Evolutionary conservation across 768 basidiomycete genomes (phyloP).

Genomic region (Trametes villosa): DNA sequence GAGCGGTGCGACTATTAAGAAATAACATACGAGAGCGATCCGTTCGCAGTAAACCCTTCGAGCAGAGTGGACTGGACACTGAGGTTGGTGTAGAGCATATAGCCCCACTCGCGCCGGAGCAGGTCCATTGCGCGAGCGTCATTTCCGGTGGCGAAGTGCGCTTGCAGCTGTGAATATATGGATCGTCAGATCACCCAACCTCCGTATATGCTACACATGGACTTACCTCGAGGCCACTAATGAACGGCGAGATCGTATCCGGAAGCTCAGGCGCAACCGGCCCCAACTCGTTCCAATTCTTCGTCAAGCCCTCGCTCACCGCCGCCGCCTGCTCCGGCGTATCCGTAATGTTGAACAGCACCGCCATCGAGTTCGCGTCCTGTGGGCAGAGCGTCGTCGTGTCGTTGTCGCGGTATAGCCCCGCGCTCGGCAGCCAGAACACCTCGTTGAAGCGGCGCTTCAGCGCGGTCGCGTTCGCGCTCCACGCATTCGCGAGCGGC

Average conservation of each 20-base stretch:
- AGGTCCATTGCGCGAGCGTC: slow-evolving; percentile 57
- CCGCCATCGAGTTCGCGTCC: slow-evolving; percentile 60
- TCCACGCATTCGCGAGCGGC: slow-evolving; percentile 42
- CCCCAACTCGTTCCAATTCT: slow-evolving; percentile 58
- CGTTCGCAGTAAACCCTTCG: slow-evolving; percentile 62
- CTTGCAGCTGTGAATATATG: slow-evolving; percentile 48
- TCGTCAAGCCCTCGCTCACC: slow-evolving; percentile 51
- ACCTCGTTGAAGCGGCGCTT: slow-evolving; percentile 53
- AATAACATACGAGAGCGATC: slow-evolving; percentile 56
- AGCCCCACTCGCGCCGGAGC: slow-evolving; percentile 59
- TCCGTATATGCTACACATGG: neutral
- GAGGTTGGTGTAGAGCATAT: slow-evolving; percentile 58
- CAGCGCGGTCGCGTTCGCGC: slow-evolving; percentile 50
- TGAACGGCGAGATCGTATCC: slow-evolving; percentile 63
- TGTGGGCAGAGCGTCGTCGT: slow-evolving; percentile 58
- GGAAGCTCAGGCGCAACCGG: slow-evolving; percentile 59
- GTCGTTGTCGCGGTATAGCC: slow-evolving; percentile 59
- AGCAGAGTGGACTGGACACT: slow-evolving; percentile 61
- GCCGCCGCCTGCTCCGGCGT: slow-evolving; percentile 41
- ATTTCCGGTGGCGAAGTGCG: slow-evolving; percentile 59
- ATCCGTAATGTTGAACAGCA: slow-evolving; percentile 55
- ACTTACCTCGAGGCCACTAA: slow-evolving; percentile 59
- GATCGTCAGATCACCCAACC: neutral
- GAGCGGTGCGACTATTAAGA: neutral
- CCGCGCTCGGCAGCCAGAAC: slow-evolving; percentile 53